Evolutionary conservation across 352 stramenopile species (phyloP).

Genomic region (Achlya hypogyna): DNA sequence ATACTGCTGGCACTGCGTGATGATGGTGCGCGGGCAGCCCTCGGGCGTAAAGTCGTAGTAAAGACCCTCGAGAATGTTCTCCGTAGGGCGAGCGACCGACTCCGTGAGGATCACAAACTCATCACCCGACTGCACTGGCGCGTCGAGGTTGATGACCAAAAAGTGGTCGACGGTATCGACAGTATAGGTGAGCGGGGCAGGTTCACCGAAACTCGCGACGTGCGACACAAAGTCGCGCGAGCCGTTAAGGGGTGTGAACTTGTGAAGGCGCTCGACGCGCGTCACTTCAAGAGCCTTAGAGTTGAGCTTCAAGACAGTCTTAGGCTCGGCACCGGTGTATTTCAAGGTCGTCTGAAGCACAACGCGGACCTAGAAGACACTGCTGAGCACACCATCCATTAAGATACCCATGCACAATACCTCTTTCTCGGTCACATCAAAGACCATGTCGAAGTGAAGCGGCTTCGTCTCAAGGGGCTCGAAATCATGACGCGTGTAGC

Average conservation of each 20-base stretch:
- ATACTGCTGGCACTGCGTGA: constrained; percentile 76
- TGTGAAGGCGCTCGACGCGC: constrained; percentile 41
- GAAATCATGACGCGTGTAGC: constrained; percentile 63
- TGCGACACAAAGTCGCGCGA: constrained; percentile 47
- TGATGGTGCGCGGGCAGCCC: constrained; percentile 61
- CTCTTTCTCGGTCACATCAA: constrained; percentile 48
- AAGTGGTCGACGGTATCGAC: constrained; percentile 65
- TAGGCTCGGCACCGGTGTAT: constrained; percentile 30
- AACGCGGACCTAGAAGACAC: constrained; percentile 35
- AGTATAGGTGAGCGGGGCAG: constrained; percentile 34
- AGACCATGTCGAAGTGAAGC: constrained; percentile 74
- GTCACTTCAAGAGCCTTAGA: constrained; percentile 62
- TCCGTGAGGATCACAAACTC: constrained; percentile 65
- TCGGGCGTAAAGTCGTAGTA: constrained; percentile 74
- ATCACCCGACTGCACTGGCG: constrained; percentile 41
- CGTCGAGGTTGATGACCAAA: constrained; percentile 46
- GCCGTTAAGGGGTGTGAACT: constrained; percentile 34
- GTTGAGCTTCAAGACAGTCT: constrained; percentile 59
- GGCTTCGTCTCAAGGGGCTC: constrained; percentile 50
- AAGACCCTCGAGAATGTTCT: constrained; percentile 68
- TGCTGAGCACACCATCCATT: constrained; percentile 8
- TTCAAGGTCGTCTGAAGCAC: constrained; percentile 61
- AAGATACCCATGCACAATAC: not conserved
- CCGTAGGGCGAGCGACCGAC: constrained; percentile 49
- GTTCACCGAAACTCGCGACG: constrained; percentile 40